Conservation (phyloP, 495 filamentous ascomycete species). For the Astrothelium subdiscretum region DNA sequence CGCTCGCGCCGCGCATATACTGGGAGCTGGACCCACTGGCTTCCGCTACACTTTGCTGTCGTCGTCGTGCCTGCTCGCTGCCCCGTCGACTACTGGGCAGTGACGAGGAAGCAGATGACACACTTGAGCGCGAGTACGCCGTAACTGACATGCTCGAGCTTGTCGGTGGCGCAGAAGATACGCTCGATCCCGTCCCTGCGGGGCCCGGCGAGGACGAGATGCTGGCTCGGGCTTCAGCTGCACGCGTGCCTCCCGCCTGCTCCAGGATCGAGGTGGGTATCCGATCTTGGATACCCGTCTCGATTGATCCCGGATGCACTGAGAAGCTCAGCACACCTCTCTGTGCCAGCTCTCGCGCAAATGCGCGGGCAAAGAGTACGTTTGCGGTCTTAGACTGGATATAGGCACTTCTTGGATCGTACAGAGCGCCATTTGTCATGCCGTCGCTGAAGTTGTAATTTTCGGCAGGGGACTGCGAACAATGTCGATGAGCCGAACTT, state of each 20-base stretch:
- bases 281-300: background rate
- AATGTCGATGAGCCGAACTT: constrained; percentile 22
- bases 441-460: constrained; percentile 31
- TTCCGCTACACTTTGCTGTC: background rate
- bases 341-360: constrained; percentile 18
- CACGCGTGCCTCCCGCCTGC: background rate
- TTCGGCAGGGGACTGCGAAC: constrained; percentile 21
- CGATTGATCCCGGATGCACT: constrained; percentile 26
- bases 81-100: background rate
- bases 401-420: constrained; percentile 18
- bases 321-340: constrained; percentile 23
- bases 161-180: background rate
- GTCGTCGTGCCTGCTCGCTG: background rate
- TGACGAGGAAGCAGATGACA: background rate
- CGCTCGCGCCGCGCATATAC: background rate
- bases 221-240: background rate
- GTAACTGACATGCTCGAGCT: background rate
- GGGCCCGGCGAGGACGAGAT: background rate
- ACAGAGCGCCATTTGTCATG: background rate
- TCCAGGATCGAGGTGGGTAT: background rate
- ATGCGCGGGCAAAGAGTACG: constrained; percentile 20
- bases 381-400: constrained; percentile 26
- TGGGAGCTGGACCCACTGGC: background rate
- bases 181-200: background rate
- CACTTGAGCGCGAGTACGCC: background rate